These are phyloP conservation scores for Crithidia brevicula DNA, from an alignment of 208 protist species.

Conservation along the genomic window DNA sequence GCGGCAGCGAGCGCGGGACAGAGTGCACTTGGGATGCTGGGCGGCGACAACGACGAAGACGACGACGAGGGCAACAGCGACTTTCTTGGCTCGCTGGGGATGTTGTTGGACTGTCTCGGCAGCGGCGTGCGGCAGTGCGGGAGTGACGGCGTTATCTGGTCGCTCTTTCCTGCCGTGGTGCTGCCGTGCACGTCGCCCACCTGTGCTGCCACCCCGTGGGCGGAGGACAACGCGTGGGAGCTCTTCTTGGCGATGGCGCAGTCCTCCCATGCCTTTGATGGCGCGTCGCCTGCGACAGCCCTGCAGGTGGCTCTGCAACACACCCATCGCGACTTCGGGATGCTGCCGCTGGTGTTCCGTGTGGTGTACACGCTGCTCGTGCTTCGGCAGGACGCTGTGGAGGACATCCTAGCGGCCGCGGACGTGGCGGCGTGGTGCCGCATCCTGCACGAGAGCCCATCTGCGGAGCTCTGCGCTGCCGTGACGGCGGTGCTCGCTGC, in stretches of 20 bases:
- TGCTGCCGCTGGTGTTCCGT: slow-evolving; percentile 56
- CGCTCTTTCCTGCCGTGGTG: slow-evolving; percentile 50
- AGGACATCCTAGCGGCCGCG: slow-evolving; percentile 24
- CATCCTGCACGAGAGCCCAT: slow-evolving; percentile 35
- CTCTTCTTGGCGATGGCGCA: slow-evolving; percentile 61
- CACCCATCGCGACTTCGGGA: slow-evolving; percentile 56
- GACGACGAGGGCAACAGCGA: slow-evolving; percentile 31
- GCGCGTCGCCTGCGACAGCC: slow-evolving; percentile 33
- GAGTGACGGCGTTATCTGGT: slow-evolving; percentile 49
- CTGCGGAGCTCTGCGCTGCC: slow-evolving; percentile 32
- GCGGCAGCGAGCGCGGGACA: slow-evolving; percentile 1
- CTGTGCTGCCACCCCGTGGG: slow-evolving; percentile 52
- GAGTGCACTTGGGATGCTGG: neutral
- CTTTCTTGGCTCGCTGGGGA: slow-evolving; percentile 41
- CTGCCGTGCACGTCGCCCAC: slow-evolving; percentile 57
- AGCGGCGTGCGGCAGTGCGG: slow-evolving; percentile 39
- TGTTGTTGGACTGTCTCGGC: slow-evolving; percentile 66
- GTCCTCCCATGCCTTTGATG: slow-evolving; percentile 28
- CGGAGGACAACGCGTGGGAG: slow-evolving; percentile 84
- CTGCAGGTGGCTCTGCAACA: slow-evolving; percentile 49
- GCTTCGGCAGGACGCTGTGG: slow-evolving; percentile 32
- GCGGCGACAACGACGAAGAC: slow-evolving; percentile 29
- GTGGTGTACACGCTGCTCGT: slow-evolving; percentile 55
- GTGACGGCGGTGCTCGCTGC: slow-evolving; percentile 37
- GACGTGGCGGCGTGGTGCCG: slow-evolving; percentile 38